Conservation (phyloP, 2,329 filamentous ascomycete genomes). For the Ramichloridium luteum region DNA sequence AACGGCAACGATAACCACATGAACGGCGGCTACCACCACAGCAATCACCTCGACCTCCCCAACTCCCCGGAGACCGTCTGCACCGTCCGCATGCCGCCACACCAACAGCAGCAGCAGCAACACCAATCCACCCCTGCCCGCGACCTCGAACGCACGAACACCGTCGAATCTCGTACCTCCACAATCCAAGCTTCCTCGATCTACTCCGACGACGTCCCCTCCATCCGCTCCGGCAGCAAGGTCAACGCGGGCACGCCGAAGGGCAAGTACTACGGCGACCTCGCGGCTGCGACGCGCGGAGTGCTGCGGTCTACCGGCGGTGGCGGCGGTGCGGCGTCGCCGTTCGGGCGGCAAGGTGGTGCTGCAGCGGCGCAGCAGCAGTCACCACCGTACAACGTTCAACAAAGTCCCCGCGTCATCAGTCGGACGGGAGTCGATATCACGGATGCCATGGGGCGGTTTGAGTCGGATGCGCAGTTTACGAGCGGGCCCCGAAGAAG, state of each 20-base stretch:
- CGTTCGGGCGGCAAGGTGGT: background rate
- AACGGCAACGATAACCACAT: conserved; percentile 5
- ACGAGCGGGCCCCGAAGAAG: conserved; percentile 28
- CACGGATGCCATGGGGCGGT: conserved; percentile 25
- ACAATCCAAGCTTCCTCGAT: conserved; percentile 17
- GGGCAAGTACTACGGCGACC: conserved; percentile 35
- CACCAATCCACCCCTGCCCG: no score
- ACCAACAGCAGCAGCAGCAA: conserved; percentile 5
- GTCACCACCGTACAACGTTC: conserved; percentile 8
- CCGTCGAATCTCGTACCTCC: conserved; percentile 18
- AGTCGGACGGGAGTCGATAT: conserved; percentile 37
- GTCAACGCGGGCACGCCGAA: conserved; percentile 25
- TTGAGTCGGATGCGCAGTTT: conserved; percentile 17
- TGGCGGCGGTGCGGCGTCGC: conserved; percentile 2
- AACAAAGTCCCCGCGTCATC: conserved; percentile 28
- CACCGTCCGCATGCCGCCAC: conserved; percentile 1
- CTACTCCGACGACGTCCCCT: conserved; percentile 24
- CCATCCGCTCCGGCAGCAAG: conserved; percentile 10
- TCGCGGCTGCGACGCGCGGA: conserved; percentile 30
- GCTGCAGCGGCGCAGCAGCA: conserved; percentile 3
- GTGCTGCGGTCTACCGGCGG: conserved; percentile 17
- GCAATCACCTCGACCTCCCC: no score
- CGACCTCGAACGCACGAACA: conserved; percentile 22
- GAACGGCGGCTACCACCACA: no score
- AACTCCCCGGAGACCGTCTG: no score